Conservation (phyloP, 2,329 filamentous ascomycete species). For the Periconia sp. region DNA sequence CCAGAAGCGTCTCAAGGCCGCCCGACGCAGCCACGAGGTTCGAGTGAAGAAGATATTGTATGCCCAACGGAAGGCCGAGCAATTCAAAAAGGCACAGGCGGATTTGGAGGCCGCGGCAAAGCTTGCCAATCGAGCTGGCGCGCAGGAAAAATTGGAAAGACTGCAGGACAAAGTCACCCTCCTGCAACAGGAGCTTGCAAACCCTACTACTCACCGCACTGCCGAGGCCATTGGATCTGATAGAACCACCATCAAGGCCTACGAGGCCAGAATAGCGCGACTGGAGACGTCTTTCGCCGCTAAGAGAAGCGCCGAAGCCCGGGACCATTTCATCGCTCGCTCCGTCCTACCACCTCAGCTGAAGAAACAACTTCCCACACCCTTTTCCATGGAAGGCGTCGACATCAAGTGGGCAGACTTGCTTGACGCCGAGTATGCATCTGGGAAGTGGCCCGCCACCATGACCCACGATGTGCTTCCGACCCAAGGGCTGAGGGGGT, state of each 20-base stretch:
- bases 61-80: conserved; percentile 29
- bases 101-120: conserved; percentile 18
- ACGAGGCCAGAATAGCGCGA: conserved; percentile 18
- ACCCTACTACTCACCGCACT: conserved; percentile 19
- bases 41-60: conserved; percentile 29
- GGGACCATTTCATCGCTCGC: conserved; percentile 28
- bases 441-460: conserved; percentile 23
- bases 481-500: conserved; percentile 17
- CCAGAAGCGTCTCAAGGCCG: conserved; percentile 29
- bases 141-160: conserved; percentile 22
- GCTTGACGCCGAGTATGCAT: conserved; percentile 36
- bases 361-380: conserved; percentile 22
- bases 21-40: conserved; percentile 27
- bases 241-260: conserved; percentile 15
- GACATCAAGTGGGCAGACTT: conserved; percentile 42
- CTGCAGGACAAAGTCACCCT: conserved; percentile 17
- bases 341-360: conserved; percentile 28
- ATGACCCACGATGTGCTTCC: conserved; percentile 29
- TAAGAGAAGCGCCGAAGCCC: conserved; percentile 19
- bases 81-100: conserved; percentile 26
- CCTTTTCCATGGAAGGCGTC: conserved; percentile 35
- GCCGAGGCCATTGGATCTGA: conserved; percentile 16
- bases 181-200: conserved; percentile 18
- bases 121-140: conserved; percentile 27
- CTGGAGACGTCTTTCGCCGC: conserved; percentile 32